Base-by-base conservation (phyloP, 257 asterid genomes). In the Schizonepeta tenuifolia region DNA sequence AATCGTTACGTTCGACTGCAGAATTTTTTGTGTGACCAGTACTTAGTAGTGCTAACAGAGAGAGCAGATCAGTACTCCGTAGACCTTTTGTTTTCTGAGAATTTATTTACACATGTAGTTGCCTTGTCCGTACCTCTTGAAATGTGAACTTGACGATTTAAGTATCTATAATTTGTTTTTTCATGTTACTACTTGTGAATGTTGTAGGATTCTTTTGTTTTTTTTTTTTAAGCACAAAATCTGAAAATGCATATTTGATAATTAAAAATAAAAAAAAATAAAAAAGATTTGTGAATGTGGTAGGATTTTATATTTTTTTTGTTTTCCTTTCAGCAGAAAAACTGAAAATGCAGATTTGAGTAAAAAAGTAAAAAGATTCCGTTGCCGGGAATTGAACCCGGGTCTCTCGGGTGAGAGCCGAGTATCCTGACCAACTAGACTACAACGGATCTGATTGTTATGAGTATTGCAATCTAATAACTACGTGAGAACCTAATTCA, bases 321-420 rank as follows among this genome's bases (percentile, higher is more conserved):
- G 7, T 8, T 8, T 36, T 5, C n/a, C n/a, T n/a, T n/a, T 3
- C 33, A 35, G 9, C 9, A 35, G 0, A 35, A 35, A 17, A 50
- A 50, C n/a, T 0, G 2, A 50, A 18, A n/a, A n/a, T 10, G n/a
- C 17, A 44, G 6, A 11, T 2, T 12, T 43, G 5, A 43, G 15
- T 6, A 24, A 57, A 57, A 57, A 28, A 28, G 3, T 0, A 35
- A 3, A 36, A 41, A 21, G 7, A 17, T 75, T 75, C 74, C 70
- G 79, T 75, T 75, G 79, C 79, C 75, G 75, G 79, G 74, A 24
- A 1, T 87, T 58, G 95, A 90, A 93, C 96, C 89, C 95, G 90
- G 95, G 93, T 86, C 96, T 83, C 89, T 83, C 88, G 90, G 96
- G 97, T 93, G 97, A 91, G 97, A 89, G 96, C 94, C 90, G 93